Evolutionary conservation across 1,284 basidiomycete species (phyloP), one percentile per base, ranked within the genome.

Genomic region (Salmacisia buchloeana): DNA sequence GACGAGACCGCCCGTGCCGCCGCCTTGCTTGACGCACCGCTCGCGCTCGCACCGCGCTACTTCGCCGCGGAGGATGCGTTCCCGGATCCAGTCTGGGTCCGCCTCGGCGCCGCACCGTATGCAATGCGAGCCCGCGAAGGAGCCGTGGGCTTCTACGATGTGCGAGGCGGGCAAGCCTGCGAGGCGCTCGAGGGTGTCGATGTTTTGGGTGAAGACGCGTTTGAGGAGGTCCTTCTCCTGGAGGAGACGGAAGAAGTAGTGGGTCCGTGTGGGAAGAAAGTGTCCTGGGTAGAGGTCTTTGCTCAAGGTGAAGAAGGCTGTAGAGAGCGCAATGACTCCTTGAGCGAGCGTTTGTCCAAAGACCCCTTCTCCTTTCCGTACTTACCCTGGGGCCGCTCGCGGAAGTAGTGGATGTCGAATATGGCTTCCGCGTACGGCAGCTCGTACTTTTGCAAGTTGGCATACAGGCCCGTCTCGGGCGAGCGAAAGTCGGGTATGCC

Each of bases 71-170:
- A 68, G 58, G 15, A 77, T 69, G 23, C 73, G 71, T 2, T 46
- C 38, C 49, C 68, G 46, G 12, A 79, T 73, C 76, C 76, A 77
- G 2, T 67, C 66, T 0, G 61, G 58, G 0, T 69, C 67, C 1
- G 73, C 75, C 3, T 46, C 33, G 5, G 59, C 64, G 23, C 70
- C 64, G 62, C 77, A 79, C 9, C 60, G 59, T 10, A 73, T 71
- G 56, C 77, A 79, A 2, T 69, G 66, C 10, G 75, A 67, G 0
- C 64, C 67, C 18, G 77, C 76, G 49, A 79, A 79, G 35, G 88
- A 91, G 0, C 93, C 94, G 75, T 98, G 94, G 0, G 96, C 96
- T 81, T 97, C 94, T 36, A 97, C 85, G 64, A 98, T 87, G 71
- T 85, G 85, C 25, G 86, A 81, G 0, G 81, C 83, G 0, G 89